Conservation (phyloP, 352 stramenopile species). For the Globisporangium nodosum region DNA sequence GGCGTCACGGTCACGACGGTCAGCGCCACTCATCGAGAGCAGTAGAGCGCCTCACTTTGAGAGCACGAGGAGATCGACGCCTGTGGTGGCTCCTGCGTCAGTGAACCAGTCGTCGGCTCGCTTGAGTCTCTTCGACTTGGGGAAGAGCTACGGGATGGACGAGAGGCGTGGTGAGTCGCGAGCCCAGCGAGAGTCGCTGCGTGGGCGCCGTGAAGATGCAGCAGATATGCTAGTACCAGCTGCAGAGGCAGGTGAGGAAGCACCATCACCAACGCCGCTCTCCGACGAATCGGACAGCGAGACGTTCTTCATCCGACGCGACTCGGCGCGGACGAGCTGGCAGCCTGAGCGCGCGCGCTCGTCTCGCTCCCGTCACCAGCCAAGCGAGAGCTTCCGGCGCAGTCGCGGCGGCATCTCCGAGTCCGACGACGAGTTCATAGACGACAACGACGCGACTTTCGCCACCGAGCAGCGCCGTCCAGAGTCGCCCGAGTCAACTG, state of each 20-base stretch:
- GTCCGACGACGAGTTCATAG: neutral
- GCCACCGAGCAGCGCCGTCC: no score
- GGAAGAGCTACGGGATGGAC: slow-evolving; percentile 23
- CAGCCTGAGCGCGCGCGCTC: neutral
- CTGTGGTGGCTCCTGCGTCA: neutral
- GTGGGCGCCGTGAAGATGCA: no score
- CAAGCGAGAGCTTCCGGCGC: slow-evolving; percentile 1
- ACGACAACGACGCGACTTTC: no score
- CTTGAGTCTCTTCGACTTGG: slow-evolving; percentile 38
- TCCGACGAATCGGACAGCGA: slow-evolving; percentile 10
- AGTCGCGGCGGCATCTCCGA: slow-evolving; percentile 3
- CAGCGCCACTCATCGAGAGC: neutral
- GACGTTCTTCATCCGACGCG: slow-evolving; percentile 18
- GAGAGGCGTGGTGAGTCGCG: neutral
- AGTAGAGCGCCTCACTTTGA: neutral
- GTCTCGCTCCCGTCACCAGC: no score
- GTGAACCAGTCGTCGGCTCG: slow-evolving; percentile 17
- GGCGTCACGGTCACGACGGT: neutral
- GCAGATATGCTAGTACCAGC: neutral
- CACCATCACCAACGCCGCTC: neutral
- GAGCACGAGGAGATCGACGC: neutral
- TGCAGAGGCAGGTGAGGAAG: neutral
- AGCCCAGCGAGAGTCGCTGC: neutral
- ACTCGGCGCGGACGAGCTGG: slow-evolving; percentile 11
- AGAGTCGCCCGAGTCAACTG: neutral